phyloP scores from a whole-genome alignment of 2,329 filamentous ascomycete genomes.

The Cadophora sp. region DNA sequence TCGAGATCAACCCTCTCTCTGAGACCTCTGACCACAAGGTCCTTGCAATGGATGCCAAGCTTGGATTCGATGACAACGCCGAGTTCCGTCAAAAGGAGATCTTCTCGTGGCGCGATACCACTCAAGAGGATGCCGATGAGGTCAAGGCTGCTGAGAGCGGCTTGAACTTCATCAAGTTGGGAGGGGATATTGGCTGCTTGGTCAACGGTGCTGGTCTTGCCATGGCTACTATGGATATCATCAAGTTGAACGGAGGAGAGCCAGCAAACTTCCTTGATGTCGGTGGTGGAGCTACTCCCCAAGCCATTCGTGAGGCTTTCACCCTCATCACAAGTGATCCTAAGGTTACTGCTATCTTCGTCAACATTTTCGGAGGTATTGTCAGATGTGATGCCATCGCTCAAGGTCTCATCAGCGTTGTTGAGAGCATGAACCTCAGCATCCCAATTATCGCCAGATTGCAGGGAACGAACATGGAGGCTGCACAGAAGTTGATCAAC shows the following conservation, averaged over 20 bases:
- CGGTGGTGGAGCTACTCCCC: constrained; percentile 94
- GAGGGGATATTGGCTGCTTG: constrained; percentile 98
- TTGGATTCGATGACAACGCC: constrained; percentile 98
- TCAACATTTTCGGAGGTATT: constrained; percentile 99
- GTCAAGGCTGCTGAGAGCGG: constrained; percentile 94
- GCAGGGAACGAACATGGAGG: constrained; percentile 98
- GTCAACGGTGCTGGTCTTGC: constrained; percentile 99
- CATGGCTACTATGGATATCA: constrained; percentile 99
- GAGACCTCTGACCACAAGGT: constrained; percentile 99
- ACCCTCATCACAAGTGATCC: constrained; percentile 98
- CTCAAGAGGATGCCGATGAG: constrained; percentile 97
- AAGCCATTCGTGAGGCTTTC: constrained; percentile 96
- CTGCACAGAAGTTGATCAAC: constrained; percentile 91
- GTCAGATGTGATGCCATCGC: constrained; percentile 98
- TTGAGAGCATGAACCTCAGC: constrained; percentile 92
- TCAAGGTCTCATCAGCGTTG: constrained; percentile 93
- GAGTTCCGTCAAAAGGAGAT: constrained; percentile 98
- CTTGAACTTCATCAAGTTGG: constrained; percentile 99
- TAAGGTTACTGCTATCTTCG: constrained; percentile 98
- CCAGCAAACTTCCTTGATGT: constrained; percentile 99
- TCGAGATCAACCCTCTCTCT: constrained; percentile 98
- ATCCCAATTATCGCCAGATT: constrained; percentile 96
- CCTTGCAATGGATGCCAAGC: constrained; percentile 99
- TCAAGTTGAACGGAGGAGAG: constrained; percentile 96
- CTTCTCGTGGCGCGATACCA: constrained; percentile 91